Percentiles rank a stretch among this genome's conserved stretches.
Conservation (phyloP, 139 green algal genomes). For the Chlorella sp. region DNA sequence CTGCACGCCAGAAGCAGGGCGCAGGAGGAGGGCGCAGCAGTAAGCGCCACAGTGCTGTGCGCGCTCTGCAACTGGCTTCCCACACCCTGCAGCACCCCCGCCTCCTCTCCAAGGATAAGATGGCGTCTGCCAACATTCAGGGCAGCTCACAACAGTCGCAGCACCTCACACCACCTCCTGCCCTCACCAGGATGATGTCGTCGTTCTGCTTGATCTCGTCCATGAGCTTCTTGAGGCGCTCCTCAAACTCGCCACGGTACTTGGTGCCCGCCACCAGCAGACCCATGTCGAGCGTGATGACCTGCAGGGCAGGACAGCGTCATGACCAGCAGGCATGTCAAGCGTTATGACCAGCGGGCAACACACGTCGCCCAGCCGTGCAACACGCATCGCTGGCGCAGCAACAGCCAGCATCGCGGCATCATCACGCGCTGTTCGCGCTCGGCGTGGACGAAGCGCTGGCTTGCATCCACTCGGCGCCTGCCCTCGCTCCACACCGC, state of each 20-base stretch:
- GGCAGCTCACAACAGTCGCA: background rate
- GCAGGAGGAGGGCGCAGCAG: background rate
- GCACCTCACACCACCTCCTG: background rate
- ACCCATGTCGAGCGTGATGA: conserved; percentile 98
- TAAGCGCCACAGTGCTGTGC: background rate
- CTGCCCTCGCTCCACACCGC: too few relatives aligned
- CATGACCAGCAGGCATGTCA: background rate
- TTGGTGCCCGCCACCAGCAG: conserved; percentile 98
- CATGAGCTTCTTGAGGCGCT: conserved; percentile 99
- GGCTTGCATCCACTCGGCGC: too few relatives aligned
- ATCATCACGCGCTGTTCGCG: too few relatives aligned
- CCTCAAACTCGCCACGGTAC: conserved; percentile 99
- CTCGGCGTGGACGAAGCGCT: too few relatives aligned
- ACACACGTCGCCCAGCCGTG: background rate
- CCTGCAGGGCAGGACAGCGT: conserved; percentile 35
- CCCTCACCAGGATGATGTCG: conserved; percentile 92
- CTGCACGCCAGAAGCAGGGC: conserved; percentile 1
- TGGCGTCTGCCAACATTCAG: too few relatives aligned
- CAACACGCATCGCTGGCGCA: too few relatives aligned
- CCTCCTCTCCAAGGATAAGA: too few relatives aligned
- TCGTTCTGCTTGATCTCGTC: conserved; percentile 99
- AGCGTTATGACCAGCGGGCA: background rate
- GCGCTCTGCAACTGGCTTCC: too few relatives aligned
- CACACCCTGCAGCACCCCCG: too few relatives aligned
- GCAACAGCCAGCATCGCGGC: too few relatives aligned